Percentiles rank a stretch among this genome's conserved stretches.
Conservation (phyloP, 768 basidiomycete species). For the Tulasnella sp. region DNA sequence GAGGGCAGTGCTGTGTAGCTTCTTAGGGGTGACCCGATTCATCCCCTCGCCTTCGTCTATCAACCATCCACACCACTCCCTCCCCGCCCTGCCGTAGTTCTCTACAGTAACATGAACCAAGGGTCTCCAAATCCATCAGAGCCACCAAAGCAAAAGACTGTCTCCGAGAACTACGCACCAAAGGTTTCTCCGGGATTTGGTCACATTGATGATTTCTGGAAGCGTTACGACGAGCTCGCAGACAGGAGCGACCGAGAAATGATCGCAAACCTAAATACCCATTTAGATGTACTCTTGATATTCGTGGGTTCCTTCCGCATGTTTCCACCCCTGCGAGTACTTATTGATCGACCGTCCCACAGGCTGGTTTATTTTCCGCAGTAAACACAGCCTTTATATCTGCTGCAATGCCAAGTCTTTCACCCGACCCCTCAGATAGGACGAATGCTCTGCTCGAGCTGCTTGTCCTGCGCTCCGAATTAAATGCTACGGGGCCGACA, state of each 20-base stretch:
- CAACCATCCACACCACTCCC: background rate
- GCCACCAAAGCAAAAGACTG: background rate
- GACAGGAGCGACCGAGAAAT: background rate
- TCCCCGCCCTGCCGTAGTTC: background rate
- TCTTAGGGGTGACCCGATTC: background rate
- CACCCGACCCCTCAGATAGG: background rate
- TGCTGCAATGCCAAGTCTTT: background rate
- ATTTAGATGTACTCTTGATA: constrained; percentile 17
- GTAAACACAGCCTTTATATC: background rate
- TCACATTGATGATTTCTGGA: background rate
- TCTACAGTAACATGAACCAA: background rate
- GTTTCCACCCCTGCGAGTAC: background rate
- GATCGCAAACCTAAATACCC: background rate
- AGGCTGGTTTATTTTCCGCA: constrained; percentile 11
- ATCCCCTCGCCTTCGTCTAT: background rate
- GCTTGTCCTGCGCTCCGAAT: background rate
- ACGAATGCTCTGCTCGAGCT: background rate
- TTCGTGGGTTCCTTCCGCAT: background rate
- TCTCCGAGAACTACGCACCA: background rate
- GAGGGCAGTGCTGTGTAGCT: background rate
- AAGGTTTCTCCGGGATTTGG: background rate
- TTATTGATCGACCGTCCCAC: background rate
- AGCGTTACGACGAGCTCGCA: constrained; percentile 13
- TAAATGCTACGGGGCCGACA: background rate
- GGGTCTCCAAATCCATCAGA: background rate